Evolutionary conservation across 23 red algal genomes (phyloP).

Genomic region (Gracilaria caudata): DNA sequence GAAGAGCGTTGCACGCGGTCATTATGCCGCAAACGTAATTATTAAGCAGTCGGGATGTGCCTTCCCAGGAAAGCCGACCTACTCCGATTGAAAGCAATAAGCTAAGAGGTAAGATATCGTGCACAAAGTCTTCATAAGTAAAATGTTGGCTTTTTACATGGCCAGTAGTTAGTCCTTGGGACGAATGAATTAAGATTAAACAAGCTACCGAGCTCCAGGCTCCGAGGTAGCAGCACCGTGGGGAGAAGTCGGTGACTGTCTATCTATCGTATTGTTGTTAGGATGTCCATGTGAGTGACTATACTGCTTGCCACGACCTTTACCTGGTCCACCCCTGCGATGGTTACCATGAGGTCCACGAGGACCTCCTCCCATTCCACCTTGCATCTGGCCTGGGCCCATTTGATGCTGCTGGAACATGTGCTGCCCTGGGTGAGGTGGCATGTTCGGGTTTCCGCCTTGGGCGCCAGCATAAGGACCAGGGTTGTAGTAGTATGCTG

Average conservation of each 20-base stretch:
- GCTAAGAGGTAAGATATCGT: neutral
- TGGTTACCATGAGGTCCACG: conserved; percentile 32
- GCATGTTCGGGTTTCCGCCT: conserved; percentile 14
- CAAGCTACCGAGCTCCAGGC: conserved; percentile 31
- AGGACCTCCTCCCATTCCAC: conserved; percentile 15
- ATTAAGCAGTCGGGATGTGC: conserved; percentile 93
- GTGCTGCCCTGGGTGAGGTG: conserved; percentile 22
- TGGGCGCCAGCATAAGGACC: conserved; percentile 44
- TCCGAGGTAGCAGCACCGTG: conserved; percentile 23
- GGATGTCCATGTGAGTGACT: conserved; percentile 30
- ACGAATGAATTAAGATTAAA: conserved; percentile 36
- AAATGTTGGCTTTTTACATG: conserved; percentile 31
- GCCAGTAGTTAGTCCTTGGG: conserved; percentile 29
- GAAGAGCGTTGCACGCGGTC: conserved; percentile 86
- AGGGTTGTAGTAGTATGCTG: conserved; percentile 45
- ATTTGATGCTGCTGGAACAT: conserved; percentile 51
- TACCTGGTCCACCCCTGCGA: conserved; percentile 17
- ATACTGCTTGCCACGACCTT: conserved; percentile 39
- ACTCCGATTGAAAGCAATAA: neutral
- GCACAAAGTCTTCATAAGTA: neutral
- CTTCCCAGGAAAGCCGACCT: conserved; percentile 74
- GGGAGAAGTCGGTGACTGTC: conserved; percentile 33
- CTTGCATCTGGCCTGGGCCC: conserved; percentile 53
- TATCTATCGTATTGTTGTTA: conserved; percentile 24
- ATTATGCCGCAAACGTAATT: conserved; percentile 92